These are phyloP conservation scores for Yarrowia divulgata DNA, from an alignment of 805 yeast genomes.

Conservation along the genomic window DNA sequence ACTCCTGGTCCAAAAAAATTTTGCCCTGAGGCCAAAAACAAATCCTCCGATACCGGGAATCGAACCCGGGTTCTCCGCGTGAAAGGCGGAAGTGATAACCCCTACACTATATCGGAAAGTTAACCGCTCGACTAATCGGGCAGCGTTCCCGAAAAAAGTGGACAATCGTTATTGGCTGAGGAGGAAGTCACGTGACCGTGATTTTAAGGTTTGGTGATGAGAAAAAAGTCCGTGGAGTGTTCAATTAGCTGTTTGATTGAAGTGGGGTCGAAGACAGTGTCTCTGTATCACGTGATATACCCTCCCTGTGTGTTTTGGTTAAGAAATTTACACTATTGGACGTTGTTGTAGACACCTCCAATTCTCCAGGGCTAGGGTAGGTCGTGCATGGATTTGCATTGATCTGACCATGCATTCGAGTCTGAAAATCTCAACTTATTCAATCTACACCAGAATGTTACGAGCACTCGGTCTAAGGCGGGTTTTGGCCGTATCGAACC, in stretches of 20 bases:
- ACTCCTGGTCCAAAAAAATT: background rate
- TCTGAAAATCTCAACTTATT: background rate
- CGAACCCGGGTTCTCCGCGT: constrained; percentile 39
- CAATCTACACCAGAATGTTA: background rate
- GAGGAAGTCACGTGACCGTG: background rate
- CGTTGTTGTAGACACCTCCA: too few species aligned
- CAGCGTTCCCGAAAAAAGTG: background rate
- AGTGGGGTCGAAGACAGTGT: too few species aligned
- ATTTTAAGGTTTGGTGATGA: too few species aligned
- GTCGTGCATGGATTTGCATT: background rate
- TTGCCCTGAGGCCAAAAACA: background rate
- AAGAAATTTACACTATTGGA: too few species aligned
- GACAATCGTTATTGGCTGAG: background rate
- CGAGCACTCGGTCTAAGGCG: background rate
- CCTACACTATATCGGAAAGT: constrained; percentile 41
- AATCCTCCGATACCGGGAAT: constrained; percentile 39
- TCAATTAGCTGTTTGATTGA: too few species aligned
- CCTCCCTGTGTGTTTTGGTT: too few species aligned
- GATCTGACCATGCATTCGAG: background rate
- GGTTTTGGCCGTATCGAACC: background rate
- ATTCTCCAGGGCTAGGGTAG: too few species aligned
- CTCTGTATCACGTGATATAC: too few species aligned
- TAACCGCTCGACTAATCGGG: constrained; percentile 10
- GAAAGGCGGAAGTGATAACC: constrained; percentile 39
- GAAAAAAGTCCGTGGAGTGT: too few species aligned